phyloP scores from a whole-genome alignment of 2,329 filamentous ascomycete genomes.

The Fusarium albidum region DNA sequence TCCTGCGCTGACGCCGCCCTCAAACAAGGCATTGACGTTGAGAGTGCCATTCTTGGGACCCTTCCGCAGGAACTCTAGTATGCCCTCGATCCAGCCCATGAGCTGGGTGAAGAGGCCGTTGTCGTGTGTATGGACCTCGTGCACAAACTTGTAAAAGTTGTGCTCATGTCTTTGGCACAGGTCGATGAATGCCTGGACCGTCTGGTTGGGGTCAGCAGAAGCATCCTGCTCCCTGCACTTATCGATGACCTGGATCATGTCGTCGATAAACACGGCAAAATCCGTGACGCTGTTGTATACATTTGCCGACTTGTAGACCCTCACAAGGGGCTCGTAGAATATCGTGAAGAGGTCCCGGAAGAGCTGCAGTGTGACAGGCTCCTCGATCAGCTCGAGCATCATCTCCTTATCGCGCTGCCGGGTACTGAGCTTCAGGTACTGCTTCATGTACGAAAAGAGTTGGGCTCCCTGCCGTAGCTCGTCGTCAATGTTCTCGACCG shows the following conservation, averaged over 20 bases:
- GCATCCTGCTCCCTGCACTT: slow-evolving; percentile 78
- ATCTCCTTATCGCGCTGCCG: slow-evolving; percentile 94
- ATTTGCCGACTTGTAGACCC: slow-evolving; percentile 98
- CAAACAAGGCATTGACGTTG: slow-evolving; percentile 93
- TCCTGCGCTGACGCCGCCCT: slow-evolving; percentile 74
- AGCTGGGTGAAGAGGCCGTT: slow-evolving; percentile 95
- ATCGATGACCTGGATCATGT: slow-evolving; percentile 81
- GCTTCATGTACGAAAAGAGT: slow-evolving; percentile 93
- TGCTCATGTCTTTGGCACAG: slow-evolving; percentile 93
- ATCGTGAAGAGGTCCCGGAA: slow-evolving; percentile 98
- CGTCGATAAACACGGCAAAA: slow-evolving; percentile 91
- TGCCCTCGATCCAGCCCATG: slow-evolving; percentile 97
- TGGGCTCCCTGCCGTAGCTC: slow-evolving; percentile 90
- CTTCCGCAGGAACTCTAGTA: slow-evolving; percentile 89
- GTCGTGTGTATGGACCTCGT: slow-evolving; percentile 96
- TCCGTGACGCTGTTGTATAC: slow-evolving; percentile 98
- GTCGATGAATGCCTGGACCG: slow-evolving; percentile 97
- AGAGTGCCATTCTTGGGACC: slow-evolving; percentile 86
- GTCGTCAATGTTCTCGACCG: slow-evolving; percentile 88
- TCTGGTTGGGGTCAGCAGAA: slow-evolving; percentile 95
- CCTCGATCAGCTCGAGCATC: slow-evolving; percentile 96
- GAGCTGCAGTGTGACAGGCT: slow-evolving; percentile 95
- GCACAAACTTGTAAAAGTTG: slow-evolving; percentile 98
- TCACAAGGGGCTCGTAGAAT: slow-evolving; percentile 96
- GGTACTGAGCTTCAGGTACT: slow-evolving; percentile 90